phyloP scores from a whole-genome alignment of 176 grass and related monocot species.

The Triticum urartu region DNA sequence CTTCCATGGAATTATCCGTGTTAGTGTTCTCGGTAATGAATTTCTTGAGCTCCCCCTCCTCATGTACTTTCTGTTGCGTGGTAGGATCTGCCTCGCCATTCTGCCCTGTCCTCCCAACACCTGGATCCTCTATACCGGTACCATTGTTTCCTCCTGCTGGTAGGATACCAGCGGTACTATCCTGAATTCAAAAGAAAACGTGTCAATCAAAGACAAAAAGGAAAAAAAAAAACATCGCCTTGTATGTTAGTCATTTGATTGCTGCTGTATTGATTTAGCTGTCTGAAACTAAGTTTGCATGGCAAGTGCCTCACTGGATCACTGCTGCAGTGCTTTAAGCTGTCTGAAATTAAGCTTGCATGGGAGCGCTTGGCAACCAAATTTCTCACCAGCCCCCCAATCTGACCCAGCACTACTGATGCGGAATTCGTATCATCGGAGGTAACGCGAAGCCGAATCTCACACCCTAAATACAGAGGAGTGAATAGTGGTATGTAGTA shows the following conservation, averaged over 20 bases:
- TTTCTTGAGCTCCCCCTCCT: neutral
- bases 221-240: neutral
- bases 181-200: conserved; percentile 35
- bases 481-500: neutral
- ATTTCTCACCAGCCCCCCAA: neutral
- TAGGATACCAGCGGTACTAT: neutral
- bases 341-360: neutral
- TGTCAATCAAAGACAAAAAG: conserved; percentile 16
- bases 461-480: neutral
- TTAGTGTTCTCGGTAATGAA: conserved; percentile 26
- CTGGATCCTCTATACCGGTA: neutral
- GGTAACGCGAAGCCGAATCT: too few species aligned
- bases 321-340: neutral
- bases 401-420: neutral
- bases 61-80: conserved; percentile 3
- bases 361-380: neutral
- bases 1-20: conserved; percentile 40
- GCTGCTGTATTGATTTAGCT: neutral
- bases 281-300: neutral
- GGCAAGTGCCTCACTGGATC: neutral
- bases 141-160: neutral
- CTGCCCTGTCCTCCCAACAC: conserved; percentile 20
- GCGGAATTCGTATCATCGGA: neutral
- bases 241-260: neutral
- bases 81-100: conserved; percentile 14